phyloP scores from a whole-genome alignment of 2,329 filamentous ascomycete genomes.

The Aspergillus pseudotamarii region DNA sequence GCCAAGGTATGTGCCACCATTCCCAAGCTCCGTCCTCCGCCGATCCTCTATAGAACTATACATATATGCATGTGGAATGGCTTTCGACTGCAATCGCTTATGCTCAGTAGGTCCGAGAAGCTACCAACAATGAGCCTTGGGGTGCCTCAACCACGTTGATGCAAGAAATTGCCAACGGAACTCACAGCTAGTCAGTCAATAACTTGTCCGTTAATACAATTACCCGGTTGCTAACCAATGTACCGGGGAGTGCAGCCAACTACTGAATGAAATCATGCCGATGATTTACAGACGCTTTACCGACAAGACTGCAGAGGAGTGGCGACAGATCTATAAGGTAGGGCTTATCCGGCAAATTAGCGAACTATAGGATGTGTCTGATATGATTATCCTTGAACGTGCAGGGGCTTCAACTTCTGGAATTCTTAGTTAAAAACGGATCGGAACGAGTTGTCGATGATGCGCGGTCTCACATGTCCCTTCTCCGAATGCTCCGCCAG shows the following conservation, averaged over 20 bases:
- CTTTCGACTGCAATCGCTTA: conserved; percentile 20
- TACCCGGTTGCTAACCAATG: conserved; percentile 15
- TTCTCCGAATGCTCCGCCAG: conserved; percentile 97
- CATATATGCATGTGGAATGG: background rate
- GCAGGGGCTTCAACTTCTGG: conserved; percentile 81
- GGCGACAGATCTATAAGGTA: conserved; percentile 98
- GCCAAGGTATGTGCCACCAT: conserved; percentile 53
- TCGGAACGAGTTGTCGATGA: conserved; percentile 98
- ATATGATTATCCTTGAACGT: background rate
- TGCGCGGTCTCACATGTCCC: conserved; percentile 88
- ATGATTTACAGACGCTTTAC: conserved; percentile 99
- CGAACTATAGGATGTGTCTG: background rate
- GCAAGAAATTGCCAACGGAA: conserved; percentile 98
- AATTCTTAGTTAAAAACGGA: conserved; percentile 97
- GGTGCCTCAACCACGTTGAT: conserved; percentile 80
- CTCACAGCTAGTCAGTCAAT: conserved; percentile 87
- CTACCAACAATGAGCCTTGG: conserved; percentile 99
- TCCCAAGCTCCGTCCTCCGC: conserved; percentile 11
- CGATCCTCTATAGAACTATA: background rate
- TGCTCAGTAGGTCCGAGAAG: conserved; percentile 77
- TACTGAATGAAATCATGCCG: conserved; percentile 98
- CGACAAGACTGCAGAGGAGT: conserved; percentile 96
- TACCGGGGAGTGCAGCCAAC: conserved; percentile 64
- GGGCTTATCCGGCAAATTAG: background rate
- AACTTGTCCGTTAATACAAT: conserved; percentile 11